Conservation (phyloP, 352 stramenopile genomes). For the Elongisporangium anandrum region DNA sequence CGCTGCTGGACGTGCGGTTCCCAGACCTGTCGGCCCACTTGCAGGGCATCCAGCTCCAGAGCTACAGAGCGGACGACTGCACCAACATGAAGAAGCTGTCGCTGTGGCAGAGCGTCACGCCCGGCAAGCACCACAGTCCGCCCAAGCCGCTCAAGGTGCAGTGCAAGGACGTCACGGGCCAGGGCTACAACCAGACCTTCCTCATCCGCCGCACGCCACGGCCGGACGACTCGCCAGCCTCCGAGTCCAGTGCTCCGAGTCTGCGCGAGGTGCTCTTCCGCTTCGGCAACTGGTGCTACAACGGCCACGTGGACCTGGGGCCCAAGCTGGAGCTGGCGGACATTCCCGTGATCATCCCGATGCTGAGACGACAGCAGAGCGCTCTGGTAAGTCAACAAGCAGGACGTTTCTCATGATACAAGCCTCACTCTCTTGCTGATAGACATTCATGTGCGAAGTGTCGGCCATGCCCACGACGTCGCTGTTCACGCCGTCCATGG, state of each 20-base stretch:
- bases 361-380: slow-evolving; percentile 90
- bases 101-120: slow-evolving; percentile 81
- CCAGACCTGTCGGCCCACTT: slow-evolving; percentile 87
- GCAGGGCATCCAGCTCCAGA: slow-evolving; percentile 87
- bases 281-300: slow-evolving; percentile 96
- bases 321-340: slow-evolving; percentile 87
- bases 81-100: slow-evolving; percentile 92
- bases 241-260: slow-evolving; percentile 23
- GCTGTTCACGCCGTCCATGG: slow-evolving; percentile 86
- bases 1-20: slow-evolving; percentile 93
- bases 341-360: slow-evolving; percentile 93
- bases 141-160: slow-evolving; percentile 79
- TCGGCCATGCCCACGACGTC: slow-evolving; percentile 86
- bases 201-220: slow-evolving; percentile 68
- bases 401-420: background rate
- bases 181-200: slow-evolving; percentile 84
- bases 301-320: slow-evolving; percentile 88
- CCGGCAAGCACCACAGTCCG: slow-evolving; percentile 50
- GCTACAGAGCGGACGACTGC: slow-evolving; percentile 71
- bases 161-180: slow-evolving; percentile 78
- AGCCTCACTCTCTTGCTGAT: background rate
- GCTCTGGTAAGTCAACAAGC: slow-evolving; percentile 49
- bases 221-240: slow-evolving; percentile 15
- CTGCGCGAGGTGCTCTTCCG: slow-evolving; percentile 92
- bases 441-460: slow-evolving; percentile 92